phyloP scores from a whole-genome alignment of 805 yeast species.

The Yarrowia porcina region DNA sequence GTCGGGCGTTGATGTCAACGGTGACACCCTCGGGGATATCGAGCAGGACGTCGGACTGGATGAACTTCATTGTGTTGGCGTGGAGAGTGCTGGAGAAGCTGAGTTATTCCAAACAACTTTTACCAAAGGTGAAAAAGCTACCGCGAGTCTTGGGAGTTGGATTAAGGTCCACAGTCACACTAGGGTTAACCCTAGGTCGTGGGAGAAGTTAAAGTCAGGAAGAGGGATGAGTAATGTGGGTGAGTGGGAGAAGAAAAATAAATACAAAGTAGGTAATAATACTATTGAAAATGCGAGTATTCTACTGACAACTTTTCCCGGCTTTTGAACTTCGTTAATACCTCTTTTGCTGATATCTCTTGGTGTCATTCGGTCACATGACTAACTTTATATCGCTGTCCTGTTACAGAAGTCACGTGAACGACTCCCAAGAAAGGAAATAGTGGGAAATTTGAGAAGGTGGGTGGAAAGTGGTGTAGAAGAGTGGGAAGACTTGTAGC shows the following conservation, averaged over 20 bases:
- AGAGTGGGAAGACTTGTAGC: not conserved
- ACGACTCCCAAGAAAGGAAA: not conserved
- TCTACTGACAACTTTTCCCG: too few relatives aligned
- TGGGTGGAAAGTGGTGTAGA: not conserved
- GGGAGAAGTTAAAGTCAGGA: too few relatives aligned
- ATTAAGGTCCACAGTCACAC: not conserved
- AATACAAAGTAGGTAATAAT: not conserved
- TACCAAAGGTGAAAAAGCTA: not conserved
- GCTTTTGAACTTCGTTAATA: too few relatives aligned
- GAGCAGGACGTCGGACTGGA: constrained; percentile 80
- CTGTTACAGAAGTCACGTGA: constrained; percentile 4
- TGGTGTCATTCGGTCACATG: not conserved
- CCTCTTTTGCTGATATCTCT: too few relatives aligned
- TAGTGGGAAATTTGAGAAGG: not conserved
- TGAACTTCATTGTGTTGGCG: constrained; percentile 62
- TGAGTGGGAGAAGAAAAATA: too few relatives aligned
- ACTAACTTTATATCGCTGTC: not conserved
- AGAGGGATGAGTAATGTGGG: too few relatives aligned
- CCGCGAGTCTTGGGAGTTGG: not conserved
- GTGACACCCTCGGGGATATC: constrained; percentile 90
- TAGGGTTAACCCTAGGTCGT: constrained; percentile 16
- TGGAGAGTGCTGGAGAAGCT: constrained; percentile 15
- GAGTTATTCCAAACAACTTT: not conserved
- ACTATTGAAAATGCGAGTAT: not conserved
- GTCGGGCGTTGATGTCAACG: constrained; percentile 87